Conservation (phyloP, 1,139 yeast genomes). For the Protomyces lactucae-debilis region DNA sequence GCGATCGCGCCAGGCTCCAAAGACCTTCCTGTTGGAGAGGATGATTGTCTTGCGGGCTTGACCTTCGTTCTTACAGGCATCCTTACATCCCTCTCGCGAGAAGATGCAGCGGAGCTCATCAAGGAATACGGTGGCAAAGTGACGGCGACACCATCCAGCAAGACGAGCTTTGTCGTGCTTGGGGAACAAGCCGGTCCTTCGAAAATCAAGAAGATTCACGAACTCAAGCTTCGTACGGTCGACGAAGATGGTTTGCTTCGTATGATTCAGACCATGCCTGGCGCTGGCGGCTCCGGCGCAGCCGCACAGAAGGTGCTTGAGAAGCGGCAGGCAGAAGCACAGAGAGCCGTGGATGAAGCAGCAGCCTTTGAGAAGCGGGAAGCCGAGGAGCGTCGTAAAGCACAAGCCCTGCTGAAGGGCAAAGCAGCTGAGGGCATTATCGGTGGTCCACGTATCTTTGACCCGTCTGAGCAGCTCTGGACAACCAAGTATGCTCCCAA, state of each 20-base stretch:
- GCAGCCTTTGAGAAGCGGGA: constrained; percentile 39
- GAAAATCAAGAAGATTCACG: constrained; percentile 76
- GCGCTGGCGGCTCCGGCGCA: constrained; percentile 81
- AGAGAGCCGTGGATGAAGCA: constrained; percentile 40
- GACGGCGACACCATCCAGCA: constrained; percentile 77
- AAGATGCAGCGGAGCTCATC: constrained; percentile 68
- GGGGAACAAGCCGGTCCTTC: constrained; percentile 98
- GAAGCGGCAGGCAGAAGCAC: constrained; percentile 61
- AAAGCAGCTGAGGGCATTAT: constrained; percentile 40
- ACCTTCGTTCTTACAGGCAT: constrained; percentile 93
- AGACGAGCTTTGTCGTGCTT: constrained; percentile 80
- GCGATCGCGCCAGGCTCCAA: constrained; percentile 31
- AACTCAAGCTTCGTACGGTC: constrained; percentile 69
- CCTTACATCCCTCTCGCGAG: constrained; percentile 72
- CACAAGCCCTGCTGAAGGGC: constrained; percentile 26
- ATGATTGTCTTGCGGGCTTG: constrained; percentile 49
- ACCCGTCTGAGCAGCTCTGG: constrained; percentile 53
- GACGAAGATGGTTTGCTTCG: constrained; percentile 81
- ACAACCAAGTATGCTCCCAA: constrained; percentile 90
- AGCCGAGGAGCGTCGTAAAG: constrained; percentile 20
- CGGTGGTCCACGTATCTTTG: constrained; percentile 35
- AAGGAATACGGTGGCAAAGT: constrained; percentile 91
- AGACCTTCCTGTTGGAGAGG: constrained; percentile 34
- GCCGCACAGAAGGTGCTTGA: constrained; percentile 67
- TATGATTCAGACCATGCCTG: constrained; percentile 74